phyloP scores from a whole-genome alignment of 257 asterid species.

The Sherardia arvensis region DNA sequence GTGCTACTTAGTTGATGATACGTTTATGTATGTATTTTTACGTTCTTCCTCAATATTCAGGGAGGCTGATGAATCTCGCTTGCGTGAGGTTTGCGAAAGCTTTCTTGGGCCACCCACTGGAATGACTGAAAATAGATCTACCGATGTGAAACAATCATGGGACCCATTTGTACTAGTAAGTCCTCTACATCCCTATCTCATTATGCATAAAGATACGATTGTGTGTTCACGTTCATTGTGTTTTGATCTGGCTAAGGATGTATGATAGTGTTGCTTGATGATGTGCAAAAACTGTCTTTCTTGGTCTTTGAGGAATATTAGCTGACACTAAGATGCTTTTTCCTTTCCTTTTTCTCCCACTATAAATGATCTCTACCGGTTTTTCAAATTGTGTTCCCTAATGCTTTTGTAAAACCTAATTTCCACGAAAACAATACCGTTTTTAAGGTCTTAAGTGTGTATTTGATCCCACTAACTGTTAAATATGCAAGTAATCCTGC shows the following conservation, averaged over 20 bases:
- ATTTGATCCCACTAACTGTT: background rate
- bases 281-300: background rate
- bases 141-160: slow-evolving; percentile 51
- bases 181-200: slow-evolving; percentile 12
- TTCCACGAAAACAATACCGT: background rate
- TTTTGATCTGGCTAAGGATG: background rate
- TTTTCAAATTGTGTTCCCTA: background rate
- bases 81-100: slow-evolving; percentile 91
- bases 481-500: background rate
- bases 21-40: background rate
- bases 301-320: background rate
- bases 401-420: background rate
- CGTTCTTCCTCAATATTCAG: slow-evolving; percentile 29
- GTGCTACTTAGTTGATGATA: background rate
- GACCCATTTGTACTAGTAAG: slow-evolving; percentile 77
- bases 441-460: background rate
- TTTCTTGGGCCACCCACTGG: slow-evolving; percentile 97
- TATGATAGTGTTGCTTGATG: background rate
- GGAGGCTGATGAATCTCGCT: slow-evolving; percentile 84
- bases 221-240: background rate
- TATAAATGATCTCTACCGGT: background rate
- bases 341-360: background rate
- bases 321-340: background rate
- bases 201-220: background rate
- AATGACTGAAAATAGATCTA: slow-evolving; percentile 45